A percentile compares a stretch with the other conserved stretches of the same genome.
These are phyloP conservation scores for Acacia crassicarpa DNA, from an alignment of 306 rosid species.

Conservation along the genomic window DNA sequence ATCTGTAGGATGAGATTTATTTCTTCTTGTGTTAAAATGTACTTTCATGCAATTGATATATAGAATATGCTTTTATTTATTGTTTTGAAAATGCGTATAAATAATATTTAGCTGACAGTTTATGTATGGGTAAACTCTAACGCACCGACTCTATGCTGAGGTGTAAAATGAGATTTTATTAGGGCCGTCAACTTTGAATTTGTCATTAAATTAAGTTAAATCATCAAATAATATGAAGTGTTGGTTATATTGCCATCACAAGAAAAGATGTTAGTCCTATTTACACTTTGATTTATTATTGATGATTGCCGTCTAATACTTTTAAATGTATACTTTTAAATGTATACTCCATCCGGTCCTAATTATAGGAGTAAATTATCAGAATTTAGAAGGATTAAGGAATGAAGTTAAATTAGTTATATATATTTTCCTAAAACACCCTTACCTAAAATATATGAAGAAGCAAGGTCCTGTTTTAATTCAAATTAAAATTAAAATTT, in stretches of 20 bases:
- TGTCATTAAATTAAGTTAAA: neutral
- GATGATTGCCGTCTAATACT: neutral
- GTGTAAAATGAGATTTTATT: neutral
- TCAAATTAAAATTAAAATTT: too few relatives aligned
- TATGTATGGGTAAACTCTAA: neutral
- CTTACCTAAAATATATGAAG: too few relatives aligned
- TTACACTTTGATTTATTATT: neutral
- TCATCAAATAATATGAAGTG: neutral
- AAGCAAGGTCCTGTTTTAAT: too few relatives aligned
- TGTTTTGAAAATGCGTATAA: too few relatives aligned
- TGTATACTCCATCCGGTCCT: too few relatives aligned
- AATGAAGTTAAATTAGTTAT: too few relatives aligned
- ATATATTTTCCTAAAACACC: too few relatives aligned
- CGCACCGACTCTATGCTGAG: neutral
- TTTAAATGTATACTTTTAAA: neutral
- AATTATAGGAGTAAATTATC: too few relatives aligned
- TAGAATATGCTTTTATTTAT: too few relatives aligned
- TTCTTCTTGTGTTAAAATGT: too few relatives aligned
- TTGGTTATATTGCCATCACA: neutral
- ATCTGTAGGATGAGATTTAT: neutral
- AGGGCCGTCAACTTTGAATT: neutral
- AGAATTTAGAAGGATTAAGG: too few relatives aligned
- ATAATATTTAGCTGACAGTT: neutral
- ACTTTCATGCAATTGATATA: neutral
- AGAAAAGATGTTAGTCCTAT: neutral